Conservation (phyloP, 768 basidiomycete species). For the Pholiota molesta region DNA sequence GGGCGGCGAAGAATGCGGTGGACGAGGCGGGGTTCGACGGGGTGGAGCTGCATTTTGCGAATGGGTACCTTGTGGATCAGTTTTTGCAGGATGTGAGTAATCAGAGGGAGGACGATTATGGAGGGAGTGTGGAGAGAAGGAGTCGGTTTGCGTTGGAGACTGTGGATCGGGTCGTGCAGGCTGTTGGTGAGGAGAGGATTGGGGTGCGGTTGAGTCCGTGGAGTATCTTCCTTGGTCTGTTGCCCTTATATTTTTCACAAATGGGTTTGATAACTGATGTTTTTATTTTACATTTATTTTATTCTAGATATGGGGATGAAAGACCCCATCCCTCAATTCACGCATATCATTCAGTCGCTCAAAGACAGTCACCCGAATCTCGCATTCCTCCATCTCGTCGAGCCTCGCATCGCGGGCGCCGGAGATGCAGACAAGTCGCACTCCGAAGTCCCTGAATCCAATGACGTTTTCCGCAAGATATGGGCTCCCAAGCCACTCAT, state of each 20-base stretch:
- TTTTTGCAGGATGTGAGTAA: constrained; percentile 64
- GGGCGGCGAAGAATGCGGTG: constrained; percentile 59
- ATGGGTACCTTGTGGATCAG: constrained; percentile 58
- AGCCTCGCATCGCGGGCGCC: constrained; percentile 32
- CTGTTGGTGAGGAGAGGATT: constrained; percentile 56
- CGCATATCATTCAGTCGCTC: constrained; percentile 47
- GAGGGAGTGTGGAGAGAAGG: constrained; percentile 66
- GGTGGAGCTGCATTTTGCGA: constrained; percentile 48
- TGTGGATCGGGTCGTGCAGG: constrained; percentile 49
- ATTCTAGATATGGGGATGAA: constrained; percentile 51
- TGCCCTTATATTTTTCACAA: constrained; percentile 11
- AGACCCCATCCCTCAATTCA: constrained; percentile 58
- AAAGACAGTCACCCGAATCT: constrained; percentile 40
- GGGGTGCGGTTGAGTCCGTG: constrained; percentile 64
- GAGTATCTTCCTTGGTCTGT: constrained; percentile 42
- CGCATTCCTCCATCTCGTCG: constrained; percentile 57
- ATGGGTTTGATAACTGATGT: constrained; percentile 11
- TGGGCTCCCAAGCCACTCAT: constrained; percentile 47
- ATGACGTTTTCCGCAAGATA: constrained; percentile 47
- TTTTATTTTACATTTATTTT: neutral
- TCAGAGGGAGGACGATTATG: constrained; percentile 64
- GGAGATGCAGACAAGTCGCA: constrained; percentile 3
- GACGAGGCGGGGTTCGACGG: constrained; percentile 70
- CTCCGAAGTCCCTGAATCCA: constrained; percentile 27
- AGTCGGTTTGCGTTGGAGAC: constrained; percentile 59